phyloP scores from a whole-genome alignment of 371 early-diverging fungal genomes.

The Actinomortierella wolfii region DNA sequence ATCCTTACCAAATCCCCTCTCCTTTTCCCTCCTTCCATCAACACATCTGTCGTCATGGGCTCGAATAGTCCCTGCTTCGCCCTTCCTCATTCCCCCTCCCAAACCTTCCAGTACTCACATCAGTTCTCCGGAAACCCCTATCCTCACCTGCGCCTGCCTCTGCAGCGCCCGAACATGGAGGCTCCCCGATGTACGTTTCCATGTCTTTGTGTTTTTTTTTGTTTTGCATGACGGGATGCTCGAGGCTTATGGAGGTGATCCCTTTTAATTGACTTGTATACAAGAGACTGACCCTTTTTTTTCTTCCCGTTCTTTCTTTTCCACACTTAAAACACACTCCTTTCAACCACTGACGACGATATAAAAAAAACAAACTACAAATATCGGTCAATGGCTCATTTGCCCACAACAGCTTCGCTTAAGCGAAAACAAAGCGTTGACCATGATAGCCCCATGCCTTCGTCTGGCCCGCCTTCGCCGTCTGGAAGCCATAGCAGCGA shows the following conservation, averaged over 20 bases:
- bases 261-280: neutral
- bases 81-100: slow-evolving; percentile 32
- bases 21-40: neutral
- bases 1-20: too few species aligned
- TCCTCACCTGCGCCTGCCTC: slow-evolving; percentile 31
- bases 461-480: slow-evolving; percentile 39
- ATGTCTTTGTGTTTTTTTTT: neutral
- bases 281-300: neutral
- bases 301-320: neutral
- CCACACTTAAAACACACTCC: neutral
- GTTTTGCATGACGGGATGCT: too few species aligned
- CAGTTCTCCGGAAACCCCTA: slow-evolving; percentile 28
- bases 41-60: slow-evolving; percentile 18
- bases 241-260: too few species aligned
- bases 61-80: slow-evolving; percentile 44
- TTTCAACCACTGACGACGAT: too few species aligned
- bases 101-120: slow-evolving; percentile 39
- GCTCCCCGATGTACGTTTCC: slow-evolving; percentile 36
- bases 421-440: slow-evolving; percentile 45
- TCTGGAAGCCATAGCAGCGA: slow-evolving; percentile 19
- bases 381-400: slow-evolving; percentile 9
- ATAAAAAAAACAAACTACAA: too few species aligned
- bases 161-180: slow-evolving; percentile 25
- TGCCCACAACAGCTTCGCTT: slow-evolving; percentile 29
- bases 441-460: slow-evolving; percentile 46